Conservation (phyloP, 1,139 yeast genomes). For the Blastobotrys petasosporus region DNA sequence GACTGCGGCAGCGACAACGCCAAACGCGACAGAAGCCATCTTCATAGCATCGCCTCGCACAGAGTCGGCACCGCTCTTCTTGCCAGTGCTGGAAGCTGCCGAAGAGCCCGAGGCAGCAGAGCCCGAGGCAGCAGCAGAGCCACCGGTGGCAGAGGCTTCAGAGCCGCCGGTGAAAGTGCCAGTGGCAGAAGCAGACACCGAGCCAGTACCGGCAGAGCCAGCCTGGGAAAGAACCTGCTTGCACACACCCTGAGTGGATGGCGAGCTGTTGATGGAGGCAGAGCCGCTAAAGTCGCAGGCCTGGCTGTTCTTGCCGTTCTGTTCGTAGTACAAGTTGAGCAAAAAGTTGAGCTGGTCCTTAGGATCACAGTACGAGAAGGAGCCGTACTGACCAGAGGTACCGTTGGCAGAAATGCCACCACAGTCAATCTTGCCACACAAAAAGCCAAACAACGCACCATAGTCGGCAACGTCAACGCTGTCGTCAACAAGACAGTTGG, state of each 20-base stretch:
- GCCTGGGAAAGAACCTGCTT: conserved; percentile 52
- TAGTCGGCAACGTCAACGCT: conserved; percentile 45
- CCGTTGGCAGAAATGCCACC: conserved; percentile 47
- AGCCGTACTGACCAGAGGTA: conserved; percentile 72
- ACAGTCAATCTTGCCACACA: conserved; percentile 40
- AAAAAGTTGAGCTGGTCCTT: conserved; percentile 59
- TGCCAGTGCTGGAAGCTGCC: conserved; percentile 3
- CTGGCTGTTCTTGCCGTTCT: conserved; percentile 39
- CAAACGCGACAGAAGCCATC: conserved; percentile 5
- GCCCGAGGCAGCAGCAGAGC: conserved; percentile 7
- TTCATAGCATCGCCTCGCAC: conserved; percentile 4
- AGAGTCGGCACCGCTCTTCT: conserved; percentile 3
- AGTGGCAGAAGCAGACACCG: conserved; percentile 46
- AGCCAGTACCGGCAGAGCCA: conserved; percentile 58
- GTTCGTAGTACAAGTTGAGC: conserved; percentile 53
- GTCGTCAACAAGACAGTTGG: conserved; percentile 46
- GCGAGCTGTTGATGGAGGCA: conserved; percentile 67
- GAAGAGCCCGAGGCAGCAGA: conserved; percentile 2
- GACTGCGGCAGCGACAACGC: conserved; percentile 4
- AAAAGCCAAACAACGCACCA: conserved; percentile 46
- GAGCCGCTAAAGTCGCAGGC: conserved; percentile 63
- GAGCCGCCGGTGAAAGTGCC: conserved; percentile 33
- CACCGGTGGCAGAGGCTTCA: conserved; percentile 13
- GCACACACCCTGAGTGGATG: conserved; percentile 55
- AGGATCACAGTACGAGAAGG: conserved; percentile 52